Conservation (phyloP, 495 filamentous ascomycete genomes). For the Penicillium pancosmium region DNA sequence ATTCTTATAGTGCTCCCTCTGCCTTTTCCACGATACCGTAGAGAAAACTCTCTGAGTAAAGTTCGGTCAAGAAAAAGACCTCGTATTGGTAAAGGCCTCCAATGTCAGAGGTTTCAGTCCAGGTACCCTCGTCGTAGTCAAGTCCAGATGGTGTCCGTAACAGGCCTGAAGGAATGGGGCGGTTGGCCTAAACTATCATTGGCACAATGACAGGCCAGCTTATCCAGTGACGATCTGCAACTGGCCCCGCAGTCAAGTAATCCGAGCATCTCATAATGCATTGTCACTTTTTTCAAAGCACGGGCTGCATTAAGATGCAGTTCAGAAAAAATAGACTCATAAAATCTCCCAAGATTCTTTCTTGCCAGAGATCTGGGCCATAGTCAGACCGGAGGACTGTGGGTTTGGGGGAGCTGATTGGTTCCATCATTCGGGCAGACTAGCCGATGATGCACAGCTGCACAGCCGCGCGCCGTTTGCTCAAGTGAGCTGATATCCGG, state of each 20-base stretch:
- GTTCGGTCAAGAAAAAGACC: neutral
- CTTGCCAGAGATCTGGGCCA: neutral
- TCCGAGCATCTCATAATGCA: slow-evolving; percentile 5
- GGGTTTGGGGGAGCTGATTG: slow-evolving; percentile 15
- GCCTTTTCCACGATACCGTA: neutral
- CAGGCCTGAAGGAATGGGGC: slow-evolving; percentile 7
- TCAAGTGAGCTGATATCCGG: slow-evolving; percentile 14
- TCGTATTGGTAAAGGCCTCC: neutral
- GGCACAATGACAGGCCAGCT: slow-evolving; percentile 10
- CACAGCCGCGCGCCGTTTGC: neutral
- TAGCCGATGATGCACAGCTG: slow-evolving; percentile 8
- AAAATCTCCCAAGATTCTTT: neutral
- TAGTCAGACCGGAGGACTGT: neutral
- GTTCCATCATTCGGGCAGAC: slow-evolving; percentile 15
- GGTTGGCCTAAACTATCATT: slow-evolving; percentile 3
- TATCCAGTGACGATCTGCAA: slow-evolving; percentile 8
- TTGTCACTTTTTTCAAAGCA: neutral
- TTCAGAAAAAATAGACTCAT: neutral
- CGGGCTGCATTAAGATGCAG: neutral
- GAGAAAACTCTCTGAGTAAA: neutral
- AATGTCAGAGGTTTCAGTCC: slow-evolving; percentile 1
- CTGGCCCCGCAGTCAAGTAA: neutral
- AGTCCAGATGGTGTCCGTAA: neutral
- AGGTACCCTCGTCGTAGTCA: slow-evolving; percentile 2
- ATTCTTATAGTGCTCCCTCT: neutral